A percentile compares a stretch with the other conserved stretches of the same genome.
These are phyloP conservation scores for Zymoseptoria ardabiliae DNA, from an alignment of 2,329 filamentous ascomycete genomes.

Conservation along the genomic window DNA sequence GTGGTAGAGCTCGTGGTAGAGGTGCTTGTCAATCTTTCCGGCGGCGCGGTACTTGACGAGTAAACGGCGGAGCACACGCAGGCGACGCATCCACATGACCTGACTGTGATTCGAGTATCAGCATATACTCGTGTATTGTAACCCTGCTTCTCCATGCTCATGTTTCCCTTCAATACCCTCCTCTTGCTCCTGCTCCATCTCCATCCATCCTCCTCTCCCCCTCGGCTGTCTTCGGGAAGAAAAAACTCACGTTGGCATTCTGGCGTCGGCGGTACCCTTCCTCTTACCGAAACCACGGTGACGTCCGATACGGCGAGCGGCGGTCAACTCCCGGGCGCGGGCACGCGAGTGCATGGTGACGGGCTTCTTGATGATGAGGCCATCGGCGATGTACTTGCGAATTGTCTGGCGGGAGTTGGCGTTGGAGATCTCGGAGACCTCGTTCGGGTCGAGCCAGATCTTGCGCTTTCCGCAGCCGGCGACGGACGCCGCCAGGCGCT, in stretches of 20 bases:
- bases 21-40: slow-evolving; percentile 99
- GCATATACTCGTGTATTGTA: slow-evolving; percentile 11
- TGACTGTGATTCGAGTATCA: slow-evolving; percentile 55
- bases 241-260: slow-evolving; percentile 85
- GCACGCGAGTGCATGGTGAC: slow-evolving; percentile 99
- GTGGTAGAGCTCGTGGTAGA: slow-evolving; percentile 99
- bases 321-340: slow-evolving; percentile 90
- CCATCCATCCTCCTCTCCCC: slow-evolving; percentile 1
- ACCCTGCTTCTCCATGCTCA: background rate
- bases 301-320: slow-evolving; percentile 87
- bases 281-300: slow-evolving; percentile 99
- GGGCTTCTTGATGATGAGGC: slow-evolving; percentile 99
- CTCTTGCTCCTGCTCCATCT: slow-evolving; percentile 4
- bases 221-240: slow-evolving; percentile 4
- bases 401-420: slow-evolving; percentile 99
- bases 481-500: slow-evolving; percentile 98
- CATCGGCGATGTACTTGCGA: slow-evolving; percentile 99
- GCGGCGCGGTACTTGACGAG: slow-evolving; percentile 99
- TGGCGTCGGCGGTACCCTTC: slow-evolving; percentile 99
- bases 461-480: slow-evolving; percentile 99
- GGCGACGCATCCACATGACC: slow-evolving; percentile 99
- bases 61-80: slow-evolving; percentile 96
- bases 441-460: slow-evolving; percentile 99
- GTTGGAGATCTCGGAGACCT: slow-evolving; percentile 98
- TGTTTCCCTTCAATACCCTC: background rate